Conservation (phyloP, 257 asterid genomes). For the Avicennia marina region DNA sequence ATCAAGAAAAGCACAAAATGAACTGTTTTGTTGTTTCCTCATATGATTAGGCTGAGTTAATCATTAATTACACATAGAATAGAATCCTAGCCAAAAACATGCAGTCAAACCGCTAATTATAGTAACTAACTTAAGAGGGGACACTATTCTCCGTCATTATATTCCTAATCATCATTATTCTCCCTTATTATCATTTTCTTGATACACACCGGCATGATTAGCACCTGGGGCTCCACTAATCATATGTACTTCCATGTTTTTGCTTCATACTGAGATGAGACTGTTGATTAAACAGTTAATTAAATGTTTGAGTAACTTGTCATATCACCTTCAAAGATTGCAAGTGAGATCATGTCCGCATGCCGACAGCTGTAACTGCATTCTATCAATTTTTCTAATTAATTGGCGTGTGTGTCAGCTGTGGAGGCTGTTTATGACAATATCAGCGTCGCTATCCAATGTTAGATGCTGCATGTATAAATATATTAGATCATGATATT, state of each 20-base stretch:
- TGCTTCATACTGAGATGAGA: not conserved
- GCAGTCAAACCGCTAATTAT: constrained; percentile 28
- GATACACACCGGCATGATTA: constrained; percentile 29
- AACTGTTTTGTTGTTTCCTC: constrained; percentile 49
- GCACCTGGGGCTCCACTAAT: constrained; percentile 40
- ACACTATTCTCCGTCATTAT: constrained; percentile 19
- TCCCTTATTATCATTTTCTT: constrained; percentile 19
- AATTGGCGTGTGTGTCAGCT: too few relatives aligned
- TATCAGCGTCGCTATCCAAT: too few relatives aligned
- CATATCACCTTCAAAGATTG: constrained; percentile 10
- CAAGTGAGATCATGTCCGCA: too few relatives aligned
- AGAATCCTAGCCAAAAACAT: constrained; percentile 7
- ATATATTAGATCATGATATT: too few relatives aligned
- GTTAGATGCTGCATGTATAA: too few relatives aligned
- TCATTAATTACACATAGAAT: too few relatives aligned
- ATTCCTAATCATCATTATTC: constrained; percentile 31
- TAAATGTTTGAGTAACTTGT: not conserved
- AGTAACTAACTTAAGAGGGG: not conserved
- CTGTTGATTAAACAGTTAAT: constrained; percentile 2
- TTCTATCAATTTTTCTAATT: too few relatives aligned
- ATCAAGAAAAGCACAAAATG: constrained; percentile 35
- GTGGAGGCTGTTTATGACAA: too few relatives aligned
- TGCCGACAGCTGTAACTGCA: too few relatives aligned
- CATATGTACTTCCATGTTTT: constrained; percentile 4
- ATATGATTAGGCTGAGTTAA: constrained; percentile 5